A percentile compares a stretch with the other conserved stretches of the same genome.
These are phyloP conservation scores for Chlorella sorokiniana DNA, from an alignment of 139 green algal genomes.

Conservation along the genomic window DNA sequence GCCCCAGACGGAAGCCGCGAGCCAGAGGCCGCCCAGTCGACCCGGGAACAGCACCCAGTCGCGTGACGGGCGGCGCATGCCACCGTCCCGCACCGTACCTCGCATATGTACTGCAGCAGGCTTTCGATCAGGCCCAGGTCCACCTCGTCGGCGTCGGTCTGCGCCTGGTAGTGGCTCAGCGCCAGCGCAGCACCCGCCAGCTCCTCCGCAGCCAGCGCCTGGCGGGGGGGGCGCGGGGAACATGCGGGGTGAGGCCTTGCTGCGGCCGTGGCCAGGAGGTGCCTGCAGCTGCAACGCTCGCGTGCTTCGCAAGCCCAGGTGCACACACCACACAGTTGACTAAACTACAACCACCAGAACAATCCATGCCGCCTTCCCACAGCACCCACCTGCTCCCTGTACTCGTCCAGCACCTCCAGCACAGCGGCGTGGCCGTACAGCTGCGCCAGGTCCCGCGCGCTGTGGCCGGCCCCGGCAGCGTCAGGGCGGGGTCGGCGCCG, in stretches of 20 bases:
- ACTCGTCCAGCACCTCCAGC: slow-evolving; percentile 43
- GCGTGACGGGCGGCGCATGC: too few species aligned
- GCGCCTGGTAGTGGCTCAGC: slow-evolving; percentile 48
- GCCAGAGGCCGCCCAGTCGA: too few species aligned
- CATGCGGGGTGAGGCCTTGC: not conserved
- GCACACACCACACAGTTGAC: too few species aligned
- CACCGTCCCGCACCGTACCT: not conserved
- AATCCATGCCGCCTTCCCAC: not conserved
- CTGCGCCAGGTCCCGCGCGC: slow-evolving; percentile 61
- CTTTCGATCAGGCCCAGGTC: slow-evolving; percentile 55
- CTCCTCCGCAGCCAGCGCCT: slow-evolving; percentile 24
- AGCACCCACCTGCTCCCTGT: slow-evolving; percentile 21
- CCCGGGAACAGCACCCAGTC: too few species aligned
- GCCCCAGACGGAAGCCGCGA: not conserved
- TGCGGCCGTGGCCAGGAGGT: too few species aligned
- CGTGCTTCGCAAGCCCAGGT: too few species aligned
- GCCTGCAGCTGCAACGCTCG: too few species aligned
- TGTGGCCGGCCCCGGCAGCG: slow-evolving; percentile 52
- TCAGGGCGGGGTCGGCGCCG: slow-evolving; percentile 60
- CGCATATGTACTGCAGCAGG: slow-evolving; percentile 55
- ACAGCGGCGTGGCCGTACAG: slow-evolving; percentile 56
- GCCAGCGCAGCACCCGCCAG: slow-evolving; percentile 44
- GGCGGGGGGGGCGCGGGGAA: not conserved
- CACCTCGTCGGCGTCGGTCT: slow-evolving; percentile 63
- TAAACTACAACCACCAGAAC: too few species aligned